Conservation (phyloP, 306 rosid species). For the Rubus idaeus region DNA sequence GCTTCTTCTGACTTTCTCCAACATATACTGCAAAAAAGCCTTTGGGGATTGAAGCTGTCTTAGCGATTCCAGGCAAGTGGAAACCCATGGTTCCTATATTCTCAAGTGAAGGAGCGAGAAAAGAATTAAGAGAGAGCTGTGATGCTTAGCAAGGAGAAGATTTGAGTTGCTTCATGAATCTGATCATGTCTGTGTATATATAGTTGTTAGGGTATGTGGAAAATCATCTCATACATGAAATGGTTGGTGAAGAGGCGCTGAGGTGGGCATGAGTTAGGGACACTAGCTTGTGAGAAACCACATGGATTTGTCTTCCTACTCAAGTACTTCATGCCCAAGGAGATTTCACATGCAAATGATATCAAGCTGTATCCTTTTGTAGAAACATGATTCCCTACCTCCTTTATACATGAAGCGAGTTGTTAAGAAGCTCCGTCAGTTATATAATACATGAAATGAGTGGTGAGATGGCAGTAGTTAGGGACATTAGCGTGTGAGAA, state of each 20-base stretch:
- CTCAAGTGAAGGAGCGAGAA: background rate
- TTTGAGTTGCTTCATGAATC: background rate
- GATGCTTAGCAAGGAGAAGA: background rate
- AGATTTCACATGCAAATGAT: background rate
- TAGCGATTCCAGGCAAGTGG: background rate
- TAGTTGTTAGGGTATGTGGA: background rate
- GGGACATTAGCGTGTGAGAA: background rate
- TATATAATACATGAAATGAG: background rate
- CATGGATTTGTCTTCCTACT: background rate
- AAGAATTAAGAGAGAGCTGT: background rate
- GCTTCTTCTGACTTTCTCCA: no score
- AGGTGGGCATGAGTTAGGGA: background rate
- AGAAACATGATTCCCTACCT: background rate
- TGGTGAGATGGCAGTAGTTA: background rate
- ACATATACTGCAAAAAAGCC: no score
- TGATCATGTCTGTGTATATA: background rate
- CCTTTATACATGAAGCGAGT: background rate
- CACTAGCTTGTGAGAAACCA: background rate
- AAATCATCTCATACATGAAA: background rate
- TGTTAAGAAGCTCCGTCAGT: background rate
- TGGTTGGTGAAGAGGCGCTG: background rate
- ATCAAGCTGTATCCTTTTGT: background rate
- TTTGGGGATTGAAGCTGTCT: no score
- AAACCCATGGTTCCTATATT: background rate
- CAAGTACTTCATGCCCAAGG: background rate